Base-by-base conservation (phyloP, 345 rosid species). In the Luvunga scandens region DNA sequence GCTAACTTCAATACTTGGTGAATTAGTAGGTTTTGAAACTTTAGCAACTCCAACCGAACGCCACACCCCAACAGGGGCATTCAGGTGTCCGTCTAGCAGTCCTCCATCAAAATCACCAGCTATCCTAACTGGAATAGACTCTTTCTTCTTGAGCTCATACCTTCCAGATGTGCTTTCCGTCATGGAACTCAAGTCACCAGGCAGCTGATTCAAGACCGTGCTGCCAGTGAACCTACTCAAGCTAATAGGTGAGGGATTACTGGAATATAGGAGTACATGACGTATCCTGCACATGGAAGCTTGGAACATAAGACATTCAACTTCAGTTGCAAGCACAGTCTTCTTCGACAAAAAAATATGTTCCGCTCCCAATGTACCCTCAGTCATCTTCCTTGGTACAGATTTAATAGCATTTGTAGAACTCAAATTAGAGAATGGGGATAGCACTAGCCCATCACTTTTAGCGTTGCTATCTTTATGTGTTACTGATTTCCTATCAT, bases 41-140 rank as follows among this genome's bases (percentile, higher is more conserved):
- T 94, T 96, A 57, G 99, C 91, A 84, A 83, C 91, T 77, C 90
- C 91, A 80, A 91, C 98, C 72, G 98, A 60, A 75, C 99, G 97
- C 99, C 99, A 96, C 78, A 94, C 99, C 69, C 97, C 94, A 84
- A 94, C 91, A 78, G 98, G 94, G 74, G 98, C 91, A 89, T 81
- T 88, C 76, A 82, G 84, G 81, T 91, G 98, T 69, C 97, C 84
- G 82, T 96, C 99, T 71, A 88, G 81, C 78, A 90, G 77, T 81
- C 93, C 94, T 42, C 95, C 93, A 64, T 96, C 98, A 84, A 88
- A 75, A 88, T 91, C 98, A 80, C 98, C 95, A 79, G 98, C 98
- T 84, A 90, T 93, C 89, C 98, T 89, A 79, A 91, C 90, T 33
- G 99, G 98, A 80, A 93, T 86, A 30, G 91, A 75, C 67, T 94